Base-by-base conservation (phyloP, 2,329 filamentous ascomycete genomes). In the Tolypocladium tropicale region DNA sequence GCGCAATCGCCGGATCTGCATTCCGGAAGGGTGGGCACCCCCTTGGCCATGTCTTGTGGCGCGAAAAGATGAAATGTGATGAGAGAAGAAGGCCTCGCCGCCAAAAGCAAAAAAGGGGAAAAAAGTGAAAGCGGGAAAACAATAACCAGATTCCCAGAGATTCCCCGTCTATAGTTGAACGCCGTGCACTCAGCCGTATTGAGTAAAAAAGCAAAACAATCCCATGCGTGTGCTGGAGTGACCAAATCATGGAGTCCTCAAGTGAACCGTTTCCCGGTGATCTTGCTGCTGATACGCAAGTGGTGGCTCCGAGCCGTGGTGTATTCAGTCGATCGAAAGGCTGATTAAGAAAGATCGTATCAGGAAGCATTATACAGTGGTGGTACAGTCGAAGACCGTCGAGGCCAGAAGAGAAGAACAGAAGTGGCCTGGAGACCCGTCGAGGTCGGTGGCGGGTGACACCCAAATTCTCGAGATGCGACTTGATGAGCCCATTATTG, bases 231-330 rank as follows among this genome's bases (percentile, higher is more conserved):
- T 55, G 43, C 33, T 55, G 41, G 53, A 39, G 51, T 37, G 57
- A 49, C 30, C 25, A 53, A 46, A 48, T 37, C 46, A 55, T 53
- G 25, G 32, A 53, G 34, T 46, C n/a, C 18, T 55, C 39, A n/a
- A 39, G 21, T 55, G 52, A 59, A 59, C 58, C 23, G 61, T 62
- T 62, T 57, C 57, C 32, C 16, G 59, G 60, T 62, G 57, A 60
- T 48, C 64, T 66, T 68, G 68, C 68, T 70, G 66, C 70, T 72
- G 68, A 65, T 66, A 70, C 70, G 68, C 69, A 68, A 71, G 64
- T 62, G 58, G 60, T 71, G 68, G 70, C 70, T 66, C 61, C 57
- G 69, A 68, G 70, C 68, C 70, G 63, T 60, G 61, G 61, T 65
- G 64, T 71, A 62, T 69, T 68, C 64, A 63, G 64, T 65, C 58